These are phyloP conservation scores for Hibiscus trionum DNA, from an alignment of 345 rosid species.

Conservation along the genomic window DNA sequence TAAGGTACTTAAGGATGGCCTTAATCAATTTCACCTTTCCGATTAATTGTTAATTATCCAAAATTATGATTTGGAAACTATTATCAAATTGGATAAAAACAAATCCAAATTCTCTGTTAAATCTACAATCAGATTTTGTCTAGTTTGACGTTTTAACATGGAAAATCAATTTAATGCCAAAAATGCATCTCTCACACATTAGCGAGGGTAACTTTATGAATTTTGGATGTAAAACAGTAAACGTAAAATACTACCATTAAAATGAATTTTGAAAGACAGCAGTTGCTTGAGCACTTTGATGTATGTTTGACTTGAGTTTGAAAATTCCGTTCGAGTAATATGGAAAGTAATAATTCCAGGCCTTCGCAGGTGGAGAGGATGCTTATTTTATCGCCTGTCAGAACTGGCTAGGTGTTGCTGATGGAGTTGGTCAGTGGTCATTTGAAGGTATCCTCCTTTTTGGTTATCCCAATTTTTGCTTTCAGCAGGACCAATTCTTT, in stretches of 20 bases:
- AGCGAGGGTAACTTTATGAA: not conserved
- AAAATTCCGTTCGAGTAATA: conserved; percentile 32
- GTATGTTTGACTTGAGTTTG: conserved; percentile 4
- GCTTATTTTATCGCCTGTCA: conserved; percentile 46
- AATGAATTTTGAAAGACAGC: not conserved
- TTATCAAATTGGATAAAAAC: not conserved
- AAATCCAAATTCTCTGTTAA: not conserved
- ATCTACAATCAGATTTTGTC: not conserved
- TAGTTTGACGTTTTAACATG: not conserved
- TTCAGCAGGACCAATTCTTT: not conserved
- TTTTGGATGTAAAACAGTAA: not conserved
- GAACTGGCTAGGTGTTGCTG: conserved; percentile 77
- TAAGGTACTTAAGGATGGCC: conserved; percentile 34
- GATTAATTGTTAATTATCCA: not conserved
- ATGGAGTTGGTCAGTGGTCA: conserved; percentile 75
- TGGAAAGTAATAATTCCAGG: conserved; percentile 72
- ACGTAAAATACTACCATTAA: not conserved
- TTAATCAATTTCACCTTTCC: not conserved
- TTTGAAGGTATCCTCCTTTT: conserved; percentile 41
- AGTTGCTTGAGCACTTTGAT: not conserved
- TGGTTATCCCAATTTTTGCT: not conserved
- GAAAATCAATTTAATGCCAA: not conserved
- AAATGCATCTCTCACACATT: not conserved
- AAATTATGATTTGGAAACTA: not conserved
- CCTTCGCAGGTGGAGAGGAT: conserved; percentile 77